These are phyloP conservation scores for Pezicula rhizophila DNA, from an alignment of 2,329 filamentous ascomycete species.

Conservation along the genomic window DNA sequence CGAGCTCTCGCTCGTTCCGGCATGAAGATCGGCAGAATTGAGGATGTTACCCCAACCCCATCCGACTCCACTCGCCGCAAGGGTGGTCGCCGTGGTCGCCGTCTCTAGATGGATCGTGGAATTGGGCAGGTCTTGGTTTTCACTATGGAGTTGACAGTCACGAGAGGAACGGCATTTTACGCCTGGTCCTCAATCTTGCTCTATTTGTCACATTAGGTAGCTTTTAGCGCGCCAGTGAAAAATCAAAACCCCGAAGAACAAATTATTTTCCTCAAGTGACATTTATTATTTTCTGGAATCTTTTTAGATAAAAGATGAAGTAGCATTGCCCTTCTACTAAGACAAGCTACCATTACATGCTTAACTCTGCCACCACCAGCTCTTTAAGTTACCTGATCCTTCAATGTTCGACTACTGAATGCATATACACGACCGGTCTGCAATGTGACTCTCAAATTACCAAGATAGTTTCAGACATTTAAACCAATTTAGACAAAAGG, in stretches of 20 bases:
- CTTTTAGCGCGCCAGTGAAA: constrained; percentile 26
- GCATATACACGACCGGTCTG: no score
- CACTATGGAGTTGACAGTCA: constrained; percentile 63
- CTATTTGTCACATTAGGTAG: constrained; percentile 40
- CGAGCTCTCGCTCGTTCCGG: constrained; percentile 97
- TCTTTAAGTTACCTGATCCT: no score
- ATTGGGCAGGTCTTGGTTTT: constrained; percentile 32
- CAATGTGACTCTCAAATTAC: no score
- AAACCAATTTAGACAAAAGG: no score
- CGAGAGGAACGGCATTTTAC: constrained; percentile 63
- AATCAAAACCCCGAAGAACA: constrained; percentile 12
- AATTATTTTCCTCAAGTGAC: neutral
- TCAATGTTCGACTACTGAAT: no score
- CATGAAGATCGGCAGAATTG: constrained; percentile 99
- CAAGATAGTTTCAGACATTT: no score
- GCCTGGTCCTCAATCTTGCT: constrained; percentile 58
- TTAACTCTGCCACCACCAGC: no score
- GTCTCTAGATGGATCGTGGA: constrained; percentile 65
- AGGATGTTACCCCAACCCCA: constrained; percentile 98
- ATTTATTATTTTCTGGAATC: neutral
- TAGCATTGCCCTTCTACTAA: no score
- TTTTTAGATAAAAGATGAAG: no score
- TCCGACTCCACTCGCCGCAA: constrained; percentile 99
- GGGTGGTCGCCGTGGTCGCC: constrained; percentile 99
- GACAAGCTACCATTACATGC: no score